phyloP scores from a whole-genome alignment of 2,329 filamentous ascomycete species.

The Thelonectria rubi region DNA sequence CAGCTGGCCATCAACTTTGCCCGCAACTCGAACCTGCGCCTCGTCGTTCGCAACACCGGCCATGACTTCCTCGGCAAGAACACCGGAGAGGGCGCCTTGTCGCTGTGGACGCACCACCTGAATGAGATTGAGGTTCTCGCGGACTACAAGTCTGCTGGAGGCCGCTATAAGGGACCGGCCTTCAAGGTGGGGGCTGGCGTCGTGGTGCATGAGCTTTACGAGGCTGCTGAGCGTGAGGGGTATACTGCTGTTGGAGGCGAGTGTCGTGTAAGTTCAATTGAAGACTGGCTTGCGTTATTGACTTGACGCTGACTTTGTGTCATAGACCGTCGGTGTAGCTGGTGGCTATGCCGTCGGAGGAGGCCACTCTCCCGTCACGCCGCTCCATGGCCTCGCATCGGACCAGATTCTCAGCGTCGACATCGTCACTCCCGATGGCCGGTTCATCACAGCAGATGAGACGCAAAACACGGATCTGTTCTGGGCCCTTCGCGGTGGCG shows the following conservation, averaged over 20 bases:
- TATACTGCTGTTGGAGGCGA: slow-evolving; percentile 63
- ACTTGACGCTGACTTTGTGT: not conserved
- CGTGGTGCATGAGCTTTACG: slow-evolving; percentile 62
- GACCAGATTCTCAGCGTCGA: slow-evolving; percentile 62
- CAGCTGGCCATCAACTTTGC: slow-evolving; percentile 58
- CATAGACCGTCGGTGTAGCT: slow-evolving; percentile 41
- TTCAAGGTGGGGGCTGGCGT: slow-evolving; percentile 65
- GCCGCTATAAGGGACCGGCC: slow-evolving; percentile 54
- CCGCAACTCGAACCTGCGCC: slow-evolving; percentile 52
- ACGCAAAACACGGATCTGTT: slow-evolving; percentile 57
- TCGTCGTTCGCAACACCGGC: slow-evolving; percentile 58
- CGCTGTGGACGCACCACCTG: slow-evolving; percentile 65
- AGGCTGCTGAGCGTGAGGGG: slow-evolving; percentile 56
- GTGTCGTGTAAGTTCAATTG: slow-evolving; percentile 49
- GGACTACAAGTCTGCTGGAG: slow-evolving; percentile 35
- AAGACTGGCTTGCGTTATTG: not conserved
- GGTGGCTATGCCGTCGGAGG: slow-evolving; percentile 50
- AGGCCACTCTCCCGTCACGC: slow-evolving; percentile 59
- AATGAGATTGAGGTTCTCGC: slow-evolving; percentile 48
- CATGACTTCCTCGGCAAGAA: slow-evolving; percentile 64
- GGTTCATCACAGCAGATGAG: slow-evolving; percentile 52
- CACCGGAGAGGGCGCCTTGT: slow-evolving; percentile 64
- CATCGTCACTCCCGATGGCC: slow-evolving; percentile 56
- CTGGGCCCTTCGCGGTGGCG: slow-evolving; percentile 60
- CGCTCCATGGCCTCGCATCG: slow-evolving; percentile 53